phyloP scores from a whole-genome alignment of 2,329 filamentous ascomycete genomes.

The Macrophomina phaseolina region DNA sequence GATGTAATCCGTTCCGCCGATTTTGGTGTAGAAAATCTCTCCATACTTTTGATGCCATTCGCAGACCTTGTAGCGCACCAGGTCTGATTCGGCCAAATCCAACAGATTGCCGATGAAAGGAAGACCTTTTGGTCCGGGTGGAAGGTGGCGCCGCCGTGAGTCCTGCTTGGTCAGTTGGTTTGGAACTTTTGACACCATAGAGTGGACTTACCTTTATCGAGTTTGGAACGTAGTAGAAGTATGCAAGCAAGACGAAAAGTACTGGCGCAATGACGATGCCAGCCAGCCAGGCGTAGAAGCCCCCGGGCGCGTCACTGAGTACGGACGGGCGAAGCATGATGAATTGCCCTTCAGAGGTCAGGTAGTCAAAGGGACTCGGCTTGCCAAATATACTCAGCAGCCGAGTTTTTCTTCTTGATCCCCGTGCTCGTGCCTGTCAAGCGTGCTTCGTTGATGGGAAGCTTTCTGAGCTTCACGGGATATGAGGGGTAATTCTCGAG shows the following conservation, averaged over 20 bases:
- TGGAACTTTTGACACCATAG: not conserved
- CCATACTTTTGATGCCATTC: constrained; percentile 51
- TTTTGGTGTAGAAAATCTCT: constrained; percentile 50
- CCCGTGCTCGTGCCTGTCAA: too few relatives aligned
- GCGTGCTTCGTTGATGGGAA: too few relatives aligned
- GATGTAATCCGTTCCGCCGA: constrained; percentile 55
- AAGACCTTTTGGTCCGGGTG: constrained; percentile 47
- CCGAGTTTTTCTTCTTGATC: too few relatives aligned
- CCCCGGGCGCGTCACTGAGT: not conserved
- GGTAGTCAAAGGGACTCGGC: too few relatives aligned
- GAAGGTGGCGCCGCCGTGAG: constrained; percentile 41
- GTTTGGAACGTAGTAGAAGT: constrained; percentile 41
- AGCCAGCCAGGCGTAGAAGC: not conserved
- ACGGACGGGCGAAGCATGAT: not conserved
- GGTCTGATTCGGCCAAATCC: constrained; percentile 44
- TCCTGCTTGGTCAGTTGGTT: constrained; percentile 32
- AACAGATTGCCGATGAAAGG: constrained; percentile 49
- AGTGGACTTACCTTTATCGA: constrained; percentile 34
- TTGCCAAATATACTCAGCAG: too few relatives aligned
- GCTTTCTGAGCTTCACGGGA: too few relatives aligned
- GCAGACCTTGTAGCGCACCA: constrained; percentile 38
- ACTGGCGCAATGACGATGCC: constrained; percentile 31
- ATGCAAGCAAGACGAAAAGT: constrained; percentile 34
- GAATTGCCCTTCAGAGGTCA: too few relatives aligned
- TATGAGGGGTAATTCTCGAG: not conserved